Evolutionary conservation across 2,329 filamentous ascomycete genomes (phyloP), one percentile per base, ranked within the genome.

Genomic region (Cercospora sojina): DNA sequence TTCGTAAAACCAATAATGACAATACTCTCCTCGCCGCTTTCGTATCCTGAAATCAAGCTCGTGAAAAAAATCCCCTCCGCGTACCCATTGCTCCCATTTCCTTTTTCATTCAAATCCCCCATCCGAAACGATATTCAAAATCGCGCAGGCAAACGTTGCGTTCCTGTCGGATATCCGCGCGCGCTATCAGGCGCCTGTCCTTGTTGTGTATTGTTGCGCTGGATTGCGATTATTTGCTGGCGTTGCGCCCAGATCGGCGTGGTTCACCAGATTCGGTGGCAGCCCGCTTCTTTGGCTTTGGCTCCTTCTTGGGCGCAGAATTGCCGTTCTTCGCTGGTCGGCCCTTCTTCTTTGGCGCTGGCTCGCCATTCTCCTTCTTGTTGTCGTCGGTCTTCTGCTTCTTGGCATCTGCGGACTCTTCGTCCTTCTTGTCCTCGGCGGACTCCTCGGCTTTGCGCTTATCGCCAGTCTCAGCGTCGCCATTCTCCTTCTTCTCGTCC

Each of bases 261-360:
- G 82, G 82, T 76, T 82, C 77, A 51, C 82, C 82, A 63, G 79
- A 77, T 59, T 79, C 82, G 31, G 82, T 84, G 10, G 82, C 82
- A 35, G 82, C 81, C 71, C 80, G 80, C 69, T 77, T 79, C 77
- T 83, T 83, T 75, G 82, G 81, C 71, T 80, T 75, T 20, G 59
- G 60, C 38, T 73, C 77, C 64, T 80, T 80, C 75, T 81, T 79
- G 23, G 72, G 67, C 47, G 69, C 66, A 25, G 72, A 71, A 35
- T 72, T 67, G 49, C 73, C 72, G 60, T 73, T 73, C 68, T 79
- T 79, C 68, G 80, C 81, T 32, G 81, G 80, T 51, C 80, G 77
- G 49, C 81, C 81, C 69, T 77, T 77, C 75, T 79, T 79, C 74
- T 79, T 78, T 63, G 78, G 77, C 18, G 75, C 74, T 65, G 76